Conservation (phyloP, 352 stramenopile species). For the Thalassiosira mediterranea region DNA sequence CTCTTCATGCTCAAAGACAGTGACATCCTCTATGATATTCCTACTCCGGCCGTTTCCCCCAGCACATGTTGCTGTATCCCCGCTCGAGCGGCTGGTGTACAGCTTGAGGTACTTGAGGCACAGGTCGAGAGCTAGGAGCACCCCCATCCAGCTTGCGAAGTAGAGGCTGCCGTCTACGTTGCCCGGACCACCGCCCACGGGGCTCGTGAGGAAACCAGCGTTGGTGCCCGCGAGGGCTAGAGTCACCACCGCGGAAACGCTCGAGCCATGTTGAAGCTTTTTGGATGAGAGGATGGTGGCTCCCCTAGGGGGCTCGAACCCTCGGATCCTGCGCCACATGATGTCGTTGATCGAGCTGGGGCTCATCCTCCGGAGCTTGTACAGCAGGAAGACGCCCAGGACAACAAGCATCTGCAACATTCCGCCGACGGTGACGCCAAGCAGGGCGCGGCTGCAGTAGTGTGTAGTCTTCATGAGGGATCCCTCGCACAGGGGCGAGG, state of each 20-base stretch:
- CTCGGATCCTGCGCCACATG: too few species aligned
- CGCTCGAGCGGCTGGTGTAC: conserved; percentile 5
- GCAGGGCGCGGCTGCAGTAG: conserved; percentile 26
- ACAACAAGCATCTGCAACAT: conserved; percentile 23
- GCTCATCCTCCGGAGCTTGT: conserved; percentile 8
- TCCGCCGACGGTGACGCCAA: conserved; percentile 34
- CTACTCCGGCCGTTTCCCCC: background rate
- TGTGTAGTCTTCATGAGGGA: conserved; percentile 23
- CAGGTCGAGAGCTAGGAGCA: conserved; percentile 40
- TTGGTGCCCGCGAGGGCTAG: conserved; percentile 19
- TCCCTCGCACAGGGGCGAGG: conserved; percentile 13
- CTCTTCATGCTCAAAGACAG: background rate
- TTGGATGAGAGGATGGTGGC: too few species aligned
- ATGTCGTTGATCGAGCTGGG: too few species aligned
- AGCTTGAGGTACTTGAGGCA: conserved; percentile 40
- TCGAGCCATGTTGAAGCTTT: too few species aligned
- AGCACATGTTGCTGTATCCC: too few species aligned
- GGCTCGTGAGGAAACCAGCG: conserved; percentile 30
- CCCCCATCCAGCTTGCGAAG: conserved; percentile 32
- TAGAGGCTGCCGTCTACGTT: conserved; percentile 23
- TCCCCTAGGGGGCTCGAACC: too few species aligned
- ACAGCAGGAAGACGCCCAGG: conserved; percentile 13
- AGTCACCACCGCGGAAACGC: conserved; percentile 1
- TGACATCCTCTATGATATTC: too few species aligned
- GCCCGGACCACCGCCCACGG: conserved; percentile 28